Conservation (phyloP, 2,329 filamentous ascomycete genomes). For the Berkeleyomyces rouxiae region DNA sequence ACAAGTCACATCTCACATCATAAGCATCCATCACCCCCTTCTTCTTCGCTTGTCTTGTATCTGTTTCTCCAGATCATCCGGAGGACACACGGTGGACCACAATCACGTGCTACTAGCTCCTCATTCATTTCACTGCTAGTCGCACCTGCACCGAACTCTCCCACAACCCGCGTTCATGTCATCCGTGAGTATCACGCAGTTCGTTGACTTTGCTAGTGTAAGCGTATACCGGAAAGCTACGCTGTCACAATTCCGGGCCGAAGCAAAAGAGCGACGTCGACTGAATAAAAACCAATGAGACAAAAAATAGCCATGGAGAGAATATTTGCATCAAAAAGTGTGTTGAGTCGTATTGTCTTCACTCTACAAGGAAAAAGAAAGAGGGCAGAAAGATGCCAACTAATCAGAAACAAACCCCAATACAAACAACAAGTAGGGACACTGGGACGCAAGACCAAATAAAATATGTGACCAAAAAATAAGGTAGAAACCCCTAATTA, state of each 20-base stretch:
- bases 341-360: background rate
- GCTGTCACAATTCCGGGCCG: background rate
- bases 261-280: background rate
- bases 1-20: background rate
- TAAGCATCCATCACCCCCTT: background rate
- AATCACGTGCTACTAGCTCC: background rate
- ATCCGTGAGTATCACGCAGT: background rate
- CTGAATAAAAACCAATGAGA: background rate
- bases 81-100: background rate
- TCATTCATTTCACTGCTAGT: background rate
- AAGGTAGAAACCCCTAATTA: background rate
- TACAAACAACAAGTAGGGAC: conserved; percentile 7
- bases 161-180: no score
- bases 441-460: background rate
- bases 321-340: background rate
- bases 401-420: background rate
- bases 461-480: background rate
- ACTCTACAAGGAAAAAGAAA: background rate
- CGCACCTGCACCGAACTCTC: background rate
- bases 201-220: background rate
- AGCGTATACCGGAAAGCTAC: background rate
- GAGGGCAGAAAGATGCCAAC: background rate
- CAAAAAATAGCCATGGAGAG: background rate
- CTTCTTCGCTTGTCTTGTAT: background rate
- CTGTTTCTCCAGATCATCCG: background rate